Base-by-base conservation (phyloP, 768 basidiomycete species). In the Lentinula aciculospora region DNA sequence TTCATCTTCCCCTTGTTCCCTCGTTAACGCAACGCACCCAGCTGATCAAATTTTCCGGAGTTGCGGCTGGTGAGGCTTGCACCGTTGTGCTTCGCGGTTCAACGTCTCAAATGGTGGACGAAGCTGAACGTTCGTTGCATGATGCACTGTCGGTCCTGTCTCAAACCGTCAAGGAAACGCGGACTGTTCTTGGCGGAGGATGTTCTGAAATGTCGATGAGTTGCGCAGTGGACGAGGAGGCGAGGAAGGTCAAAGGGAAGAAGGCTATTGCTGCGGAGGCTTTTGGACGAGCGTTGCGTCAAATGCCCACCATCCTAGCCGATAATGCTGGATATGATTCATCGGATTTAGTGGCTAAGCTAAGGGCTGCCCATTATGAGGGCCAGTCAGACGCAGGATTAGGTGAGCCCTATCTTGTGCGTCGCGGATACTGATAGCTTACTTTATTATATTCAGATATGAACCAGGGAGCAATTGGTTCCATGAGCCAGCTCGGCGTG, bases 1-100 rank as follows among this genome's bases (percentile, higher is more conserved):
- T 21, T 19, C 19, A 8, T 39, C 39, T 19, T 21, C 54, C n/a
- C n/a, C 4, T 27, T 39, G 25, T 13, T 29, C 21, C 17, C 17
- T 44, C 13, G 10, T 54, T 13, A 58, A 39, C 4, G 12, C 31
- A 25, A 17, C 44, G 17, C 37, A 8, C 36, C 45, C 19, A 98
- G 95, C 81, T 99, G 61, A 97, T 98, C 77, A 99, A 98, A 75
- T 99, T 99, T 80, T 98, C 97, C 8, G 97, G 97, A 42, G 96
- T 99, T 40, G 94, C 95, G 12, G 94, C 96, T 19, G 96, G 96
- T 12, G 87, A 96, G 72, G 97, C 97, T 21, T 98, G 97, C 70
- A 99, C 97, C 0, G 94, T 98, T 53, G 96, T 99, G 28, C 82
- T 99, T 7, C 91, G 97, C 34, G 97, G 97, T 13, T 97, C 95